Evolutionary conservation across 176 grass and related monocot genomes (phyloP), one percentile per base, ranked within the genome.

Genomic region (Aegilops speltoides): DNA sequence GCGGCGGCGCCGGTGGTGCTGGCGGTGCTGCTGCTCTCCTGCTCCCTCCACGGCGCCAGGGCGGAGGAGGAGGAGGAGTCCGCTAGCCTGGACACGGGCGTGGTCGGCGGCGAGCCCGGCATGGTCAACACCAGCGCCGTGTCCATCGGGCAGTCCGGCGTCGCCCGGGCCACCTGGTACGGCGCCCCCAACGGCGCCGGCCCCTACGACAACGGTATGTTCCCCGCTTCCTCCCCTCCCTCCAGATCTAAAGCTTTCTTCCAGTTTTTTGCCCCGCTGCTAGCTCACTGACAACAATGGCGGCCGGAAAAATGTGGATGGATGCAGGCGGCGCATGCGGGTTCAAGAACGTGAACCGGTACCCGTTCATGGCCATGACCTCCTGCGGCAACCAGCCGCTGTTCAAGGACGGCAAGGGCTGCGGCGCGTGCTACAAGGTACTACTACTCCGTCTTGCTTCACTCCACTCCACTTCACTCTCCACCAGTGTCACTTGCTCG

Each of bases 101-200:
- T 29, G 17, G 67, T 10, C 64, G 16, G 0, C 46, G n/a, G 0
- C 23, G 23, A 8, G 0, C 0, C 2, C 29, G 86, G 82, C 82
- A 23, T 38, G 36, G 1, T n/a, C 1, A 89, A 81, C 62, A 46
- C 8, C 32, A 89, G 56, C 45, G 22, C 22, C 17, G 63, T 50
- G 15, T 34, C 78, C 26, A 36, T 60, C 22, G 24, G 61, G 4
- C 40, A 69, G 60, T 95, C 93, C 85, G 40, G 74, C 14, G 56
- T 37, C 14, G 95, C 84, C 22, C 91, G 87, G 67, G 95, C 91
- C 31, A 98, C 95, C 29, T 98, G 95, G 95, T 98, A 98, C 56
- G 95, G 95, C 2, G 68, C 80, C 4, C 87, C 95, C 24, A 89
- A 80, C 37, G 93, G 95, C 36, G 89, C 93, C 10, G 95, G 95